These are phyloP conservation scores for sunflower (Helianthus annuus) DNA, from an alignment of 129 eudicot species.

Conservation along the genomic window HanXRQr2.0-SUNRISE NC_035449.2:1887341-1887840, in stretches of 20 bases:
- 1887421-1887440: too few relatives aligned
- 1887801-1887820: too few relatives aligned
- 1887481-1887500: too few relatives aligned
- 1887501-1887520: too few relatives aligned
- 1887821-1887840: too few relatives aligned
- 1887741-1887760: background rate
- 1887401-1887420: too few relatives aligned
- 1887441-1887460: too few relatives aligned
- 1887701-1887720: background rate
- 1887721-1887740: background rate
- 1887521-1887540: too few relatives aligned
- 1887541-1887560: constrained; percentile 8
- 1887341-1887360: too few relatives aligned
- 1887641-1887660: constrained; percentile 28
- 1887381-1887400: too few relatives aligned
- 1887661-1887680: background rate
- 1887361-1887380: too few relatives aligned
- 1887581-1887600: constrained; percentile 3
- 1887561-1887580: constrained; percentile 13
- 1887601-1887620: constrained; percentile 34
- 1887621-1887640: background rate
- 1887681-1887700: background rate
- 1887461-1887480: too few relatives aligned
- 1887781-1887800: background rate
- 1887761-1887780: background rate